Conservation (phyloP, 495 filamentous ascomycete genomes). For the Trypethelium eluteriae region DNA sequence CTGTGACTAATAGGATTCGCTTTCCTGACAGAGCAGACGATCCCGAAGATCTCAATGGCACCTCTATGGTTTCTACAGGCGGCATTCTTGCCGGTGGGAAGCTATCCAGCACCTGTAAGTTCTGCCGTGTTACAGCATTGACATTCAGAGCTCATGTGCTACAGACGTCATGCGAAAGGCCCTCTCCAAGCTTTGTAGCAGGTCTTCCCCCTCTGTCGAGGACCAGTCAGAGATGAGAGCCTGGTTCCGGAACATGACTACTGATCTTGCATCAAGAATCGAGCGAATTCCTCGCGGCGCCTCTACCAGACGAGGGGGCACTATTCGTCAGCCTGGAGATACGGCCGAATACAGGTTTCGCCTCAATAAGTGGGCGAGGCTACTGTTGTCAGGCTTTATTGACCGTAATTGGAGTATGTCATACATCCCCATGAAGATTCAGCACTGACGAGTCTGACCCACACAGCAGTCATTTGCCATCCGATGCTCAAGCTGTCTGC, state of each 20-base stretch:
- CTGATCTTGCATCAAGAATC: conserved; percentile 2
- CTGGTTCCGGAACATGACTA: conserved; percentile 3
- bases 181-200: neutral
- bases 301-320: neutral
- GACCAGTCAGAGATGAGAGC: conserved; percentile 6
- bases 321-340: neutral
- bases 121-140: neutral
- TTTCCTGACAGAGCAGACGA: conserved; percentile 4
- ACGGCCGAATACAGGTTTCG: conserved; percentile 12
- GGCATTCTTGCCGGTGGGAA: conserved; percentile 7
- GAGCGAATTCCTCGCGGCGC: conserved; percentile 9
- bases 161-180: conserved; percentile 9
- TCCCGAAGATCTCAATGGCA: neutral
- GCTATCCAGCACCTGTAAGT: neutral
- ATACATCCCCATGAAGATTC: neutral
- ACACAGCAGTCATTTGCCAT: conserved; percentile 16
- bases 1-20: neutral
- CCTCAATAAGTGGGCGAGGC: conserved; percentile 16
- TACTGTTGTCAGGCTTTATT: conserved; percentile 16
- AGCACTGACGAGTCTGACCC: conserved; percentile 3
- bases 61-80: conserved; percentile 3
- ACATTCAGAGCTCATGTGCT: neutral
- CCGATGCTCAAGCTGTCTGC: conserved; percentile 9
- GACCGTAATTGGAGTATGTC: conserved; percentile 12
- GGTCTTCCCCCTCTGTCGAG: neutral